Percentiles rank a stretch among this genome's conserved stretches.
These are phyloP conservation scores for Myriosclerotinia duriaeana DNA, from an alignment of 2,329 filamentous ascomycete species.

Conservation along the genomic window DNA sequence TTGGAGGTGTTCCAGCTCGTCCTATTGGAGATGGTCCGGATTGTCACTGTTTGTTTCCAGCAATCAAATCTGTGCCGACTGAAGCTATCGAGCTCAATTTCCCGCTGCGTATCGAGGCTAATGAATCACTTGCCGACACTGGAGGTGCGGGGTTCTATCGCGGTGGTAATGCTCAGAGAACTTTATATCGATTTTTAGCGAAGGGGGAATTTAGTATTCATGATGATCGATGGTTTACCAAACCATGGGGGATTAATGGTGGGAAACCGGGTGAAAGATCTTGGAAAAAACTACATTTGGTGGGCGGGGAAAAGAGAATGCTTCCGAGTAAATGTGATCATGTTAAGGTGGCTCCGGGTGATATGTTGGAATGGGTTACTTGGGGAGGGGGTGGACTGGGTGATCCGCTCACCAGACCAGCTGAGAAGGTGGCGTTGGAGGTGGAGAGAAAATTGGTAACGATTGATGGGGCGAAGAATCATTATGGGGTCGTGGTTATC, in stretches of 20 bases:
- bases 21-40: constrained; percentile 17
- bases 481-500: constrained; percentile 13
- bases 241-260: constrained; percentile 16
- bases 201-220: constrained; percentile 17
- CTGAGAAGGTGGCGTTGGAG: constrained; percentile 17
- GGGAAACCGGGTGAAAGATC: constrained; percentile 8
- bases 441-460: constrained; percentile 15
- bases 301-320: constrained; percentile 1
- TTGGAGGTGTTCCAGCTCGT: constrained; percentile 13
- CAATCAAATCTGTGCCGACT: constrained; percentile 15
- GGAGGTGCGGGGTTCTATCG: constrained; percentile 16
- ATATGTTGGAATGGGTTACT: constrained; percentile 20
- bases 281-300: constrained; percentile 10
- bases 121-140: constrained; percentile 20
- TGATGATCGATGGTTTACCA: constrained; percentile 21
- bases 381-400: constrained; percentile 17
- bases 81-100: constrained; percentile 21
- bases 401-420: constrained; percentile 10
- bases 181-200: constrained; percentile 11
- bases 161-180: constrained; percentile 16
- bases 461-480: neutral
- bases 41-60: constrained; percentile 19
- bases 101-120: constrained; percentile 17
- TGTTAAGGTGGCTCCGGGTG: constrained; percentile 4
- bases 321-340: constrained; percentile 20